Base-by-base conservation (phyloP, 805 yeast genomes). In the Tetrapisispora taiwanensis region DNA sequence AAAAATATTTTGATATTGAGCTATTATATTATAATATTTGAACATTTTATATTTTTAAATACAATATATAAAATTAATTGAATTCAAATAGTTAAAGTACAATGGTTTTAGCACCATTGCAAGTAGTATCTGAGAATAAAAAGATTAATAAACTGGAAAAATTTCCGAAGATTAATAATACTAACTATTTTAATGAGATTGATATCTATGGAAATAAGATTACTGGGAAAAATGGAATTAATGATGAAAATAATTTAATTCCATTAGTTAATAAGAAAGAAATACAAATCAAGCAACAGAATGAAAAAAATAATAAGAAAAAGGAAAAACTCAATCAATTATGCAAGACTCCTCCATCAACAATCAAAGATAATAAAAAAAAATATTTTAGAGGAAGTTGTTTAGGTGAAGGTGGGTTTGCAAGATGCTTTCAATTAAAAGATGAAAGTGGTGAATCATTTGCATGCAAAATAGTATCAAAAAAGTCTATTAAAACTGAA, bases 401-500 rank as follows among this genome's bases (percentile, higher is more conserved):
- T 56, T 71, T 92, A 30, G 98, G 98, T 31, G 97, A 90, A 68
- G 99, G 99, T 48, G 99, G 99, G 0, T 92, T 92, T 71, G 99
- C 98, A 15, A 78, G 97, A 59, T 92, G 99, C 62, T 92, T 92
- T 68, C 97, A 92, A 63, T 92, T 92, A 73, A 86, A 84, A 60
- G 95, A 89, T 66, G 83, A 87, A 48, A 70, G 76, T 51, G 97
- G 97, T 30, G 77, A 78, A 57, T 75, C 85, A 1, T 92, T 73
- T 65, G 99, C 98, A 17, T 98, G 98, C 28, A 92, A 92, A 60
- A 94, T 98, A 0, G 95, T 92, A 31, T 98, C 99, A 44, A 92
- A 92, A 65, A 89, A 89, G 0, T 88, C 97, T 10, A 82, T 92
- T 53, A 84, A 82, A 53, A 81, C 84, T 48, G 95, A 85, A 56